Evolutionary conservation across 2,329 filamentous ascomycete genomes (phyloP), one percentile per base, ranked within the genome.

Genomic region (Pseudopithomyces maydicus): DNA sequence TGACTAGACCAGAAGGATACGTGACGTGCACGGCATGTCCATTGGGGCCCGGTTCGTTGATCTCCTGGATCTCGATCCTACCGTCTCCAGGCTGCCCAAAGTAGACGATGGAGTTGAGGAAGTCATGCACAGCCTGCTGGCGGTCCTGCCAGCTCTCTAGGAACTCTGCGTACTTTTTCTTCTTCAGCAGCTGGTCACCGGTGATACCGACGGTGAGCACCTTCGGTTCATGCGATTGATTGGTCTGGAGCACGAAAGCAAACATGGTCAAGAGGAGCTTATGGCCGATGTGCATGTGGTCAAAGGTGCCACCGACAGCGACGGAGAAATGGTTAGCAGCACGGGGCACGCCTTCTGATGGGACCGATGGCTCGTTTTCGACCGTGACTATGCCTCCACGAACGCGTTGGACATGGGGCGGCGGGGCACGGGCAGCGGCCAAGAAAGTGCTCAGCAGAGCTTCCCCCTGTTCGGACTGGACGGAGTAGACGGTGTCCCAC

Each of bases 251-350:
- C 15, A 92, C 83, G 54, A 97, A 85, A 0, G 88, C 85, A 0
- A 90, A 91, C 59, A 93, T 93, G n/a, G 93, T 92, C 19, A 99
- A 85, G 19, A 99, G 84, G n/a, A 98, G 82, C 78, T 98, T 99
- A 80, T 99, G 95, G 6, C 95, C 95, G 3, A 91, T 88, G 73
- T 99, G 95, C 20, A 99, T 84, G 76, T 98, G 92, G 74, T 99
- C 95, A 77, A 98, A 99, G 0, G 95, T 99, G 10, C 95, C 95
- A 29, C 94, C 95, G 12, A 98, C 85, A 51, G 89, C 91, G 48
- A 96, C 89, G 14, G 85, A 83, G 57, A 81, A 78, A 73, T 90
- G 85, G 41, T 75, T 70, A n/a, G 48, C 59, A 15, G 59, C 5
- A 26, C 23, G 48, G 19, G 8, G 51, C n/a, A 51, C n/a, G 20